These are phyloP conservation scores for Epichloe uncinata DNA, from an alignment of 2,329 filamentous ascomycete genomes.

Conservation along the genomic window DNA sequence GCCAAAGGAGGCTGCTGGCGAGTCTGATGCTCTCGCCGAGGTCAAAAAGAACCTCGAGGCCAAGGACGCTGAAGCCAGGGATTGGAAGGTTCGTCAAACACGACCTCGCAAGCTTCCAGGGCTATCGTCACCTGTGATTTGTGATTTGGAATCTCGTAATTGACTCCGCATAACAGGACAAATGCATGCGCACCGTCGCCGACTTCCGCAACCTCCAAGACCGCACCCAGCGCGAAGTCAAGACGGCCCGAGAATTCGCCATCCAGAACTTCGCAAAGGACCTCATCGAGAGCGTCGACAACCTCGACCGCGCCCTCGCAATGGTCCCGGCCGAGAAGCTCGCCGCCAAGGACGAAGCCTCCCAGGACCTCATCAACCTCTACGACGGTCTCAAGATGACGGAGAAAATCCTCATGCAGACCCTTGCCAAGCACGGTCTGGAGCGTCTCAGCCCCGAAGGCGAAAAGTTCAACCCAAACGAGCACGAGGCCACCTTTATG, in stretches of 20 bases:
- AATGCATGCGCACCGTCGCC: slow-evolving; percentile 83
- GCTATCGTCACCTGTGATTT: neutral
- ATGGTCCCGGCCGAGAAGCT: slow-evolving; percentile 69
- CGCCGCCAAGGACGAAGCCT: slow-evolving; percentile 36
- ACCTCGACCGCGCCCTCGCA: slow-evolving; percentile 81
- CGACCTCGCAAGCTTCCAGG: neutral
- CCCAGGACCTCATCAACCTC: slow-evolving; percentile 64
- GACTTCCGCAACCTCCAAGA: slow-evolving; percentile 98
- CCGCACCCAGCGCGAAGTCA: slow-evolving; percentile 80
- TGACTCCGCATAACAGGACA: slow-evolving; percentile 49
- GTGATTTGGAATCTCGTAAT: neutral
- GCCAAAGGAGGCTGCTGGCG: slow-evolving; percentile 14
- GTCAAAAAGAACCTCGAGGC: slow-evolving; percentile 39
- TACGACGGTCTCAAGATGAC: slow-evolving; percentile 94
- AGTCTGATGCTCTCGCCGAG: slow-evolving; percentile 25
- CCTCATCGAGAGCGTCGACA: slow-evolving; percentile 89
- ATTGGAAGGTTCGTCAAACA: slow-evolving; percentile 60
- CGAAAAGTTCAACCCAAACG: slow-evolving; percentile 90
- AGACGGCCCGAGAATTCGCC: slow-evolving; percentile 78
- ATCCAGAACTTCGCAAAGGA: slow-evolving; percentile 94
- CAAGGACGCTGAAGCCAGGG: slow-evolving; percentile 43
- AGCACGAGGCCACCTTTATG: slow-evolving; percentile 95
- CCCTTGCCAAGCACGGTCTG: slow-evolving; percentile 86
- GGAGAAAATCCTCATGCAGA: slow-evolving; percentile 72
- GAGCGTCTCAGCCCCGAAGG: slow-evolving; percentile 74